These are phyloP conservation scores for Sporothrix pallida DNA, from an alignment of 2,329 filamentous ascomycete genomes.

Conservation along the genomic window DNA sequence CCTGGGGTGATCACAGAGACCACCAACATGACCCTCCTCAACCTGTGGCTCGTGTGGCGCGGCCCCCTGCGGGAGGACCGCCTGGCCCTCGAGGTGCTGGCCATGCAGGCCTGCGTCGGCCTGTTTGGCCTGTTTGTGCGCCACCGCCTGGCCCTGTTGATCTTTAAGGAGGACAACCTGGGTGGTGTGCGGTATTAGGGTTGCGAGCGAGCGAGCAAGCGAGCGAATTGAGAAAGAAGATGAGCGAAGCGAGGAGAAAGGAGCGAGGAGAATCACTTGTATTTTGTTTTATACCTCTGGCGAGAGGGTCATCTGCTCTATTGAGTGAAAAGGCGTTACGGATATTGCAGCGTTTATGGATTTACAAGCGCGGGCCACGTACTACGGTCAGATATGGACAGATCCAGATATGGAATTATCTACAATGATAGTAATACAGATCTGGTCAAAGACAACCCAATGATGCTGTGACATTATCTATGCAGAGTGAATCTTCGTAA, in stretches of 20 bases:
- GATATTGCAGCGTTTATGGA: neutral
- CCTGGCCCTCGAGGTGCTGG: slow-evolving; percentile 77
- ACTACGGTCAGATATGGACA: neutral
- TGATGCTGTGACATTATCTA: too few relatives aligned
- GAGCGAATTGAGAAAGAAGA: neutral
- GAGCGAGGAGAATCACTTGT: too few relatives aligned
- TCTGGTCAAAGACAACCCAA: neutral
- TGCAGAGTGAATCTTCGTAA: too few relatives aligned
- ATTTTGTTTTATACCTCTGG: neutral
- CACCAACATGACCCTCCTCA: slow-evolving; percentile 90
- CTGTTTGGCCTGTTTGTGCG: slow-evolving; percentile 83
- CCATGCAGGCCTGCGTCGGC: slow-evolving; percentile 77
- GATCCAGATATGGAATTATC: neutral
- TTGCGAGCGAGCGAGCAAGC: neutral
- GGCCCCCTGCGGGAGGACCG: slow-evolving; percentile 88
- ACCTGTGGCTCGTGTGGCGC: slow-evolving; percentile 95
- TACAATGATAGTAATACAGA: neutral
- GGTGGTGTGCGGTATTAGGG: slow-evolving; percentile 40
- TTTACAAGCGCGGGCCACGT: neutral
- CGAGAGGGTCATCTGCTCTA: neutral
- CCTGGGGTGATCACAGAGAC: slow-evolving; percentile 76
- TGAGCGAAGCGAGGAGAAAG: too few relatives aligned
- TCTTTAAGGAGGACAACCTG: slow-evolving; percentile 90
- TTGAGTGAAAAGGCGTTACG: neutral
- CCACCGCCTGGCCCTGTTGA: slow-evolving; percentile 81